These are phyloP conservation scores for Lachancea sp. DNA, from an alignment of 805 yeast species.

Conservation along the genomic window DNA sequence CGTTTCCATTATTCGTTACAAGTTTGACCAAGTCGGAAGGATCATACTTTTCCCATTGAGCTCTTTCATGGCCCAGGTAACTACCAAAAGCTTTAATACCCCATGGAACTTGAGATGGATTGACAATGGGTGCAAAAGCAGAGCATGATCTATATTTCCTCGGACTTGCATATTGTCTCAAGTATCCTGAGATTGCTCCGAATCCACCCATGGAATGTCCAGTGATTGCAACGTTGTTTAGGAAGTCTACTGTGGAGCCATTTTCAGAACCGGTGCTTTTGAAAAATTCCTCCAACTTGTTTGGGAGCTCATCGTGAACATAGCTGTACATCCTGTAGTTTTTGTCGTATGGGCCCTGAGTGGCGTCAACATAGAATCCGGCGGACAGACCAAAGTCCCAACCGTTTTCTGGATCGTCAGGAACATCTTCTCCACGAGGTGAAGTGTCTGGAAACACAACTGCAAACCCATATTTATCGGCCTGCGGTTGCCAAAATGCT, in stretches of 20 bases:
- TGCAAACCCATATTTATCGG: slow-evolving; percentile 77
- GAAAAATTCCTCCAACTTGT: slow-evolving; percentile 37
- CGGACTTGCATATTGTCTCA: slow-evolving; percentile 55
- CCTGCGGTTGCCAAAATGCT: slow-evolving; percentile 79
- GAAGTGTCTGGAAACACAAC: slow-evolving; percentile 94
- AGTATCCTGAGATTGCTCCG: slow-evolving; percentile 72
- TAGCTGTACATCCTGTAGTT: slow-evolving; percentile 86
- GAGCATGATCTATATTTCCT: slow-evolving; percentile 61
- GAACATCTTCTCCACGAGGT: slow-evolving; percentile 76
- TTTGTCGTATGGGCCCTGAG: slow-evolving; percentile 58
- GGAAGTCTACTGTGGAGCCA: slow-evolving; percentile 47
- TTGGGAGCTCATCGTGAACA: slow-evolving; percentile 66
- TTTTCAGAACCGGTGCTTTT: slow-evolving; percentile 27
- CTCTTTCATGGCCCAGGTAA: slow-evolving; percentile 56
- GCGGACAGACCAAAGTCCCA: slow-evolving; percentile 96
- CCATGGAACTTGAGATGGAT: slow-evolving; percentile 79
- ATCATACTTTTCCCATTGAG: slow-evolving; percentile 66
- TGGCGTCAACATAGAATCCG: slow-evolving; percentile 87
- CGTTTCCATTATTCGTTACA: slow-evolving; percentile 40
- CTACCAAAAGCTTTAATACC: slow-evolving; percentile 78
- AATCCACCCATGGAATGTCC: slow-evolving; percentile 99
- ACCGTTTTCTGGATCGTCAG: slow-evolving; percentile 55
- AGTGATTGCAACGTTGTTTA: slow-evolving; percentile 58
- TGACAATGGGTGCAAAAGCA: slow-evolving; percentile 86
- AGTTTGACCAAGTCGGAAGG: slow-evolving; percentile 67